Conservation (phyloP, 768 basidiomycete genomes). For the Xerocomellus intermedius region DNA sequence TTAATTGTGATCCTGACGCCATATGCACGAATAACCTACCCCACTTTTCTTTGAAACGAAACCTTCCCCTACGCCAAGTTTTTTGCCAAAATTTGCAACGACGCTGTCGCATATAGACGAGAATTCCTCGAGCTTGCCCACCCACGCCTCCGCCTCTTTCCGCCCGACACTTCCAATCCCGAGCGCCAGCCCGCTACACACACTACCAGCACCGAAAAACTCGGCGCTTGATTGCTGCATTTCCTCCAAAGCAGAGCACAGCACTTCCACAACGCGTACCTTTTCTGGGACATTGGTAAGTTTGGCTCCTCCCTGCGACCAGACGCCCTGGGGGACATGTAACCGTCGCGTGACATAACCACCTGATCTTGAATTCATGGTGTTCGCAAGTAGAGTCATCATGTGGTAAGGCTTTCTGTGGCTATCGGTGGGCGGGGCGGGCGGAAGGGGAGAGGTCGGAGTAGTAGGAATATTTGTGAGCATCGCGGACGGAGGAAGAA, state of each 20-base stretch:
- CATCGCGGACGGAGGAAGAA: conserved; percentile 47
- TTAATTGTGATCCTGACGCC: not conserved
- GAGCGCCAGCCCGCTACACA: conserved; percentile 68
- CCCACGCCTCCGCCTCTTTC: conserved; percentile 79
- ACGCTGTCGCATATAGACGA: conserved; percentile 76
- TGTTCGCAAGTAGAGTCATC: conserved; percentile 76
- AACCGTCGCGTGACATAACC: conserved; percentile 84
- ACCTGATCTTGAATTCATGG: conserved; percentile 79
- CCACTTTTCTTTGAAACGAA: conserved; percentile 79
- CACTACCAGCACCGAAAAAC: conserved; percentile 75
- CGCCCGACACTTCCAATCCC: conserved; percentile 75
- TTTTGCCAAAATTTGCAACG: conserved; percentile 80
- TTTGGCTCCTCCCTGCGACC: conserved; percentile 89
- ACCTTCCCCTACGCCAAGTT: conserved; percentile 85
- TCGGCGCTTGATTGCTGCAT: conserved; percentile 69
- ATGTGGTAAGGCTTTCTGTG: conserved; percentile 86
- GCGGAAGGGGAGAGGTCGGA: conserved; percentile 77
- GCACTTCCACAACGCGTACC: conserved; percentile 77
- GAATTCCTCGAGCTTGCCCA: conserved; percentile 77
- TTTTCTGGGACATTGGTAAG: conserved; percentile 80
- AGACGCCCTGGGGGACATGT: conserved; percentile 87
- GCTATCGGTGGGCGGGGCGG: conserved; percentile 66
- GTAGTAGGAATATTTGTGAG: conserved; percentile 64
- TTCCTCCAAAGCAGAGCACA: conserved; percentile 78
- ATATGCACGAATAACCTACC: conserved; percentile 34